Evolutionary conservation across 106 monocot species (phyloP), one percentile per base, ranked within the genome.

Genomic region (Acorus gramineus): DNA sequence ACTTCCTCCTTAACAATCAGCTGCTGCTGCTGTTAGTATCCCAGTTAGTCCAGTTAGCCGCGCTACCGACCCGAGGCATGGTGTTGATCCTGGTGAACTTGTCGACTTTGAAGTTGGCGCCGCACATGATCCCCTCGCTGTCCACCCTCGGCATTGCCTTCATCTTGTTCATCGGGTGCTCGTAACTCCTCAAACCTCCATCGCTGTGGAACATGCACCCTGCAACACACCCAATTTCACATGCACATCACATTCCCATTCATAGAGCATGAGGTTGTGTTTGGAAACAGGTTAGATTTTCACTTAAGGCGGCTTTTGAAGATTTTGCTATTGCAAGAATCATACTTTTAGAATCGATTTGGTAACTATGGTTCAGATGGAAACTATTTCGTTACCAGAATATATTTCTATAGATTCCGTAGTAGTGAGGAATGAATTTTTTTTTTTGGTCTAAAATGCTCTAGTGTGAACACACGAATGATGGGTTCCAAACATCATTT

Each of bases 131-230:
- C 42, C 98, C 98, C 65, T 99, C 98, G 70, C 98, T 92, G 75
- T 99, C 98, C n/a, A 99, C 98, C 52, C 92, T 78, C 14, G 92
- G 92, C 92, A 92, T 80, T 13, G 98, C 83, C 85, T 92, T 99
- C 88, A 99, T 79, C 71, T 66, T 79, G 76, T 99, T 79, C 92
- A 92, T 85, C 9, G 98, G 98, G 47, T 85, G 84, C 81, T 98
- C 98, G 71, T 81, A 98, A 81, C 92, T 98, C 85, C 77, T 80
- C 75, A 98, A 55, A 9, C 98, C 98, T 7, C 85, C 82, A 5
- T 85, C 88, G 68, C 91, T 89, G 44, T 92, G 91, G 60, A 98
- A 98, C 98, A 98, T 98, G 68, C 98, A 98, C 3, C 96, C 96
- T 85, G 71, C 50, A 58, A 28, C 28, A 28, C 28, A 28, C 28